A percentile compares a stretch with the other conserved stretches of the same genome.
Evolutionary conservation across 345 rosid genomes (phyloP).

Genomic region (Xanthoceras sorbifolium): DNA sequence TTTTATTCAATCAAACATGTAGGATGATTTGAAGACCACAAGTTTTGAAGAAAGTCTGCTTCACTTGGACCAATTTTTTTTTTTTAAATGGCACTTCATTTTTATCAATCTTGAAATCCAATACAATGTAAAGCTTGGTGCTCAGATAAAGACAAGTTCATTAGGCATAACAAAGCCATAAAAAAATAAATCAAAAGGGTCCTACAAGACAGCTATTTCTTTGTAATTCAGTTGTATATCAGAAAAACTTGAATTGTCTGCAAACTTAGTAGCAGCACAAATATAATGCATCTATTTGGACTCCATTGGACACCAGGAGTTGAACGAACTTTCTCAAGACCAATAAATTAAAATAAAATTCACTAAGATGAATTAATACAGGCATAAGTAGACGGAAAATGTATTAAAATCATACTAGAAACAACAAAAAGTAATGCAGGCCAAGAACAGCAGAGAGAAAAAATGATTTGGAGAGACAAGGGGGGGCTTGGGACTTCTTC

Average conservation of each 20-base stretch:
- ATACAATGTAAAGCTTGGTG: not conserved
- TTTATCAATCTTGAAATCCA: not conserved
- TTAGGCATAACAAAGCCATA: not conserved
- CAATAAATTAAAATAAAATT: not conserved
- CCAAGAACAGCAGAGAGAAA: slow-evolving; percentile 35
- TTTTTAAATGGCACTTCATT: not conserved
- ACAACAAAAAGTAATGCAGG: slow-evolving; percentile 28
- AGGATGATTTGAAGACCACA: not conserved
- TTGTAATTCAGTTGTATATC: not conserved
- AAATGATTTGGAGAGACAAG: slow-evolving; percentile 26
- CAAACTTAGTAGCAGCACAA: slow-evolving; percentile 7
- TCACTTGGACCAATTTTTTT: not conserved
- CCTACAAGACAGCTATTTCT: slow-evolving; percentile 11
- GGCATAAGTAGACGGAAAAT: not conserved
- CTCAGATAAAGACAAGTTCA: not conserved
- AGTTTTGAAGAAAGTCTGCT: not conserved
- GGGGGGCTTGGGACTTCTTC: slow-evolving; percentile 48
- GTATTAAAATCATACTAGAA: slow-evolving; percentile 27
- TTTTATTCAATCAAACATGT: not conserved
- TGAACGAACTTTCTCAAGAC: not conserved
- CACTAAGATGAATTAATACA: slow-evolving; percentile 15
- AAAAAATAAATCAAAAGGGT: not conserved
- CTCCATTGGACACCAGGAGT: not conserved
- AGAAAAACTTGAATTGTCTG: slow-evolving; percentile 10
- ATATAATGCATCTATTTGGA: not conserved